A percentile compares a stretch with the other conserved stretches of the same genome.
These are phyloP conservation scores for Tylopilus subfusipes DNA, from an alignment of 768 basidiomycete species.

Conservation along the genomic window DNA sequence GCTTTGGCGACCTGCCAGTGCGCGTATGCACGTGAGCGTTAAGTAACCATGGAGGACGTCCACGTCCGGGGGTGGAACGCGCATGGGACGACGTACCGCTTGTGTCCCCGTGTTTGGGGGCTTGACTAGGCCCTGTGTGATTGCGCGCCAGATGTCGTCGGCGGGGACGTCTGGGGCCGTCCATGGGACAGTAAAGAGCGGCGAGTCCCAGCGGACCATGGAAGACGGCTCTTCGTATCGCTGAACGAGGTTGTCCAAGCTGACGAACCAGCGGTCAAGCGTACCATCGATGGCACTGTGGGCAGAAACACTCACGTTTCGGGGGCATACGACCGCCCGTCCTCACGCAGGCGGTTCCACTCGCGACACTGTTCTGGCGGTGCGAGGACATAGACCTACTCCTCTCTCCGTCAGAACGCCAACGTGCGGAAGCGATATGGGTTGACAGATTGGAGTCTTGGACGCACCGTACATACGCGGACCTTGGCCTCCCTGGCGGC, in stretches of 20 bases:
- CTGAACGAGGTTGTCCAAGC: conserved; percentile 50
- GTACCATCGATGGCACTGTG: background rate
- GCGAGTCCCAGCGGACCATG: conserved; percentile 99
- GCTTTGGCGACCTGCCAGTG: conserved; percentile 65
- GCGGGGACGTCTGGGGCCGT: conserved; percentile 63
- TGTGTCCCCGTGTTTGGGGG: conserved; percentile 85
- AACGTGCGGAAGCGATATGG: background rate
- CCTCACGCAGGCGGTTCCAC: conserved; percentile 62
- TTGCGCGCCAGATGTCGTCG: conserved; percentile 73
- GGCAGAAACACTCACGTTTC: conserved; percentile 55
- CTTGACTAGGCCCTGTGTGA: conserved; percentile 77
- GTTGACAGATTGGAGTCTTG: too few species aligned
- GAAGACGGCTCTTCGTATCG: conserved; percentile 96
- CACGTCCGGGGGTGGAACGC: too few species aligned
- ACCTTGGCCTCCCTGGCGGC: conserved; percentile 86
- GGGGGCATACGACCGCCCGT: conserved; percentile 50
- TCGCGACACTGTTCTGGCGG: conserved; percentile 70
- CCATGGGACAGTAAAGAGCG: conserved; percentile 82
- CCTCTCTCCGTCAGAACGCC: conserved; percentile 10
- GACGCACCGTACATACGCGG: conserved; percentile 79
- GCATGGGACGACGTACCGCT: conserved; percentile 46
- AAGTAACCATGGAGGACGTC: too few species aligned
- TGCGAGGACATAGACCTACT: conserved; percentile 72
- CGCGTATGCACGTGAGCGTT: too few species aligned
- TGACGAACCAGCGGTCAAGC: background rate